These are phyloP conservation scores for Chimonanthus salicifolius DNA, from an alignment of 164 flowering plant species.

Conservation along the genomic window DNA sequence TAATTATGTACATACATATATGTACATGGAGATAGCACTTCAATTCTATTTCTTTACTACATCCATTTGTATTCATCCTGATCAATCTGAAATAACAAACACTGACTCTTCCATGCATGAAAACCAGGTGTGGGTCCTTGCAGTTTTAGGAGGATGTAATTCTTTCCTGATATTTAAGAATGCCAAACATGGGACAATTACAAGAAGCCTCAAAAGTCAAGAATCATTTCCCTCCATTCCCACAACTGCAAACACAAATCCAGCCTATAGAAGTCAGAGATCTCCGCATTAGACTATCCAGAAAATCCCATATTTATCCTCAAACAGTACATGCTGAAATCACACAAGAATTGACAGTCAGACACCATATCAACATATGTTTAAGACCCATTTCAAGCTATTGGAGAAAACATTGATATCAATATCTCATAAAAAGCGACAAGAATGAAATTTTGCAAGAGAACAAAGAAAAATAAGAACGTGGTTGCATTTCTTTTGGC, in stretches of 20 bases:
- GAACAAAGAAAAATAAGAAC: slow-evolving; percentile 3
- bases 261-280: neutral
- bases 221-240: neutral
- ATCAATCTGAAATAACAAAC: too few relatives aligned
- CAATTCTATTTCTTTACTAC: too few relatives aligned
- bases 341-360: too few relatives aligned
- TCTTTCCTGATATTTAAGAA: neutral
- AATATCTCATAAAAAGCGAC: neutral
- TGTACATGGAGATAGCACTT: too few relatives aligned
- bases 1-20: too few relatives aligned
- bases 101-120: neutral
- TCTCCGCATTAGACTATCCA: neutral
- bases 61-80: too few relatives aligned
- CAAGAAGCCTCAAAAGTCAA: neutral
- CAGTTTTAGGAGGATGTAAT: neutral
- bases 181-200: neutral
- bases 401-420: neutral
- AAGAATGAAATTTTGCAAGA: neutral
- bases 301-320: neutral
- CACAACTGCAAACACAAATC: neutral
- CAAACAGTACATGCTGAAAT: neutral
- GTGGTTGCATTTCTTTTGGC: slow-evolving; percentile 2
- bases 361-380: neutral
- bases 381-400: neutral
- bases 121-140: neutral